phyloP scores from a whole-genome alignment of 805 yeast genomes.

The Candida pseudofarinosa region DNA sequence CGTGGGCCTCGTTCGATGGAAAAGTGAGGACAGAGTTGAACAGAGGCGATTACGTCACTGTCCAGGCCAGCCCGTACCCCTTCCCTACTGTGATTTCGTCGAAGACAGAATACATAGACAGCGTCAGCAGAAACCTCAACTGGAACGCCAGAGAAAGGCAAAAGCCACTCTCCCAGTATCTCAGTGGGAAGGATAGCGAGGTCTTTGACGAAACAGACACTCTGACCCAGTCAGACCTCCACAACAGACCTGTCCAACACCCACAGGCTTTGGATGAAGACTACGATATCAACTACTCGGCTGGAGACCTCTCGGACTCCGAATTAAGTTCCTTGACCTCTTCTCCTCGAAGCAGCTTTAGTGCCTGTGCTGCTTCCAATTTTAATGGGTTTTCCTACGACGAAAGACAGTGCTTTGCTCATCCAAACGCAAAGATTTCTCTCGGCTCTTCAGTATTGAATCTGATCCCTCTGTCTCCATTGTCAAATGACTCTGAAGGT shows the following conservation, averaged over 20 bases:
- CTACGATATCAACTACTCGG: slow-evolving; percentile 36
- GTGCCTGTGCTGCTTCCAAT: slow-evolving; percentile 25
- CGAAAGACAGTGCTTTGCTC: slow-evolving; percentile 39
- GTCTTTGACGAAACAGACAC: slow-evolving; percentile 18
- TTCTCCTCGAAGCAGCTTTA: slow-evolving; percentile 24
- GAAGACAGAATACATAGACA: slow-evolving; percentile 73
- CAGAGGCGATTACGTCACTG: slow-evolving; percentile 80
- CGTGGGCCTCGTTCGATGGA: slow-evolving; percentile 98
- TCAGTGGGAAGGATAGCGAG: slow-evolving; percentile 48
- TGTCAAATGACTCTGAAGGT: slow-evolving; percentile 1
- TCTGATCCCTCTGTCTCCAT: slow-evolving; percentile 3
- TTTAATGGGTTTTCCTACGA: slow-evolving; percentile 21
- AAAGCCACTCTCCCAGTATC: slow-evolving; percentile 52
- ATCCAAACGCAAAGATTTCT: slow-evolving; percentile 38
- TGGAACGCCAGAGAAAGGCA: slow-evolving; percentile 94
- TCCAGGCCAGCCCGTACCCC: slow-evolving; percentile 84
- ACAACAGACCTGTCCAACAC: background rate
- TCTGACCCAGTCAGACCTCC: background rate
- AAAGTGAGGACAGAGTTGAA: slow-evolving; percentile 75
- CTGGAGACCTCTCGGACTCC: slow-evolving; percentile 17
- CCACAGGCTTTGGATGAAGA: slow-evolving; percentile 7
- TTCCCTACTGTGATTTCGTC: slow-evolving; percentile 87
- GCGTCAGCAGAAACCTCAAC: slow-evolving; percentile 79
- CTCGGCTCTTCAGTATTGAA: slow-evolving; percentile 9
- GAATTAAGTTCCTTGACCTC: slow-evolving; percentile 27